phyloP scores from a whole-genome alignment of 768 basidiomycete genomes.

The Pleurotus tuber-regium region DNA sequence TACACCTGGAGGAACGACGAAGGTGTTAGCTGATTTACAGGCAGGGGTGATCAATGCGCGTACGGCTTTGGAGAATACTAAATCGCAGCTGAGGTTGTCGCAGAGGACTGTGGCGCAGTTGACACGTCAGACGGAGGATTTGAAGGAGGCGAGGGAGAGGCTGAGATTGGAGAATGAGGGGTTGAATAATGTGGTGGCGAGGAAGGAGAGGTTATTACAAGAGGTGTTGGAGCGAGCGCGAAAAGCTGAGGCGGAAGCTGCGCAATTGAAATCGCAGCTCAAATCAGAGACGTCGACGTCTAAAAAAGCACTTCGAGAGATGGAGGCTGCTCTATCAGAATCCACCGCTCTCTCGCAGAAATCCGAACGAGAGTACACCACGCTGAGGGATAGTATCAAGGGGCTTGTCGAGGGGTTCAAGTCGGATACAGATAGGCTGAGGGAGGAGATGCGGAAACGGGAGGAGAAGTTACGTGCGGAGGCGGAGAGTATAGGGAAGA shows the following conservation, averaged over 20 bases:
- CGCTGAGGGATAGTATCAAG: conserved; percentile 74
- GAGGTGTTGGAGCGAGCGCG: conserved; percentile 86
- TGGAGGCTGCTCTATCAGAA: conserved; percentile 73
- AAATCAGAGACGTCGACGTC: conserved; percentile 70
- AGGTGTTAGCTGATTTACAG: conserved; percentile 85
- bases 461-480: conserved; percentile 71
- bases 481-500: conserved; percentile 64
- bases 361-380: conserved; percentile 80
- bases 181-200: conserved; percentile 81
- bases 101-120: conserved; percentile 83
- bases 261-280: conserved; percentile 64
- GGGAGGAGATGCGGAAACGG: conserved; percentile 70
- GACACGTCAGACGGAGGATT: conserved; percentile 82
- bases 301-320: conserved; percentile 76
- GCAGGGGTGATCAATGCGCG: conserved; percentile 77
- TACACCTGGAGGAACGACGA: conserved; percentile 79
- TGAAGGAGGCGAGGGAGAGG: conserved; percentile 85
- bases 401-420: conserved; percentile 73
- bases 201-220: conserved; percentile 84
- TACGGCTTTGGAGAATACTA: conserved; percentile 84
- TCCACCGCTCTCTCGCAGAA: conserved; percentile 77
- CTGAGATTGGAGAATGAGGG: conserved; percentile 84
- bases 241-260: conserved; percentile 78
- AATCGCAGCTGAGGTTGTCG: conserved; percentile 73
- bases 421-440: conserved; percentile 64